Evolutionary conservation across 1,284 basidiomycete genomes (phyloP), one percentile per base, ranked within the genome.

Genomic region (Pseudozyma thailandica): DNA sequence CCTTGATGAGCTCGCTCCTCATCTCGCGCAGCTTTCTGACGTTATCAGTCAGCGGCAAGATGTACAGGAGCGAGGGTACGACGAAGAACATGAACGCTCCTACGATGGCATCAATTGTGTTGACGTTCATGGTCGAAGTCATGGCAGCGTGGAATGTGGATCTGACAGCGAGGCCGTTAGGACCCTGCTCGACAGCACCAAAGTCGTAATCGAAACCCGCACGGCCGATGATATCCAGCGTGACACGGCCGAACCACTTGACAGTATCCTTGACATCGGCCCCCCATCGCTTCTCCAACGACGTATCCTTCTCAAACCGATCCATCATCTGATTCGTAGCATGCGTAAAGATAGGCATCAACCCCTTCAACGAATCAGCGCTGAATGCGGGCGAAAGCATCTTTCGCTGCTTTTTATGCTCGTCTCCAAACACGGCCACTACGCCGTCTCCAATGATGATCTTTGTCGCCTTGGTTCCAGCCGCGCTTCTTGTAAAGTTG

Each of bases 131-230:
- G 8, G 60, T 72, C 41, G 64, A 63, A 1, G 70, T 69, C 70
- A 72, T 72, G 26, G 70, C 70, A 9, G 65, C 70, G 33, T 72
- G 70, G 56, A 72, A 72, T 3, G 56, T 52, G 0, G 63, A 68
- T 27, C 70, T 37, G 8, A 72, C 64, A 1, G 70, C 64, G 2
- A 69, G n/a, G 6, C 70, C 70, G 20, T 72, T 72, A 13, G 64
- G 64, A 5, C 72, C 72, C 41, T 70, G 62, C 28, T 65, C 62
- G 18, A 74, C 63, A 13, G 72, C 72, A 6, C 64, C 62, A 50
- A 69, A 74, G 35, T 74, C 65, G 54, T 74, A 74, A 43, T 69
- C 71, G 50, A 74, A 73, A 10, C 71, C 71, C 6, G 71, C 71
- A 12, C 38, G 56, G 6, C 71, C 71, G 41, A 74, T 74, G n/a